Percentiles rank a stretch among this genome's conserved stretches.
phyloP scores from a whole-genome alignment of 768 basidiomycete genomes.

The Rhodosporidiobolus odoratus region DNA sequence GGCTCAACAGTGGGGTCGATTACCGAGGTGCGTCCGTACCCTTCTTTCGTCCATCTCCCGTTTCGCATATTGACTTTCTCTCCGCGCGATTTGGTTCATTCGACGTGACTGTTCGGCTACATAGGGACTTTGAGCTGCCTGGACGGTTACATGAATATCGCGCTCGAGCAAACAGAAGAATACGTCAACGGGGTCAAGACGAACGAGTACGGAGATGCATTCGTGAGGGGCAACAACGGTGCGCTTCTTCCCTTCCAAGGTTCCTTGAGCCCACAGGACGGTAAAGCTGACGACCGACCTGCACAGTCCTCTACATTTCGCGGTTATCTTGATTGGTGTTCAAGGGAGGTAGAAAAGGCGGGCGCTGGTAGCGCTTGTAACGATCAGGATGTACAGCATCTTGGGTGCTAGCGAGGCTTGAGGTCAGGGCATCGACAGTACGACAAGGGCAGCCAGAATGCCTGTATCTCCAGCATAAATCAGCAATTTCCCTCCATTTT shows the following conservation, averaged over 20 bases:
- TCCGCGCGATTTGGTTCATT: neutral
- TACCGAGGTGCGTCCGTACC: slow-evolving; percentile 77
- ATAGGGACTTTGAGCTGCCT: slow-evolving; percentile 86
- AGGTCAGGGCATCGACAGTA: no score
- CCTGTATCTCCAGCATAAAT: no score
- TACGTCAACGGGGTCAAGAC: slow-evolving; percentile 86
- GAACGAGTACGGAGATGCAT: slow-evolving; percentile 77
- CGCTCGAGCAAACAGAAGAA: slow-evolving; percentile 94
- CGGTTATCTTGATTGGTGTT: neutral
- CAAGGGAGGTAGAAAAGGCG: no score
- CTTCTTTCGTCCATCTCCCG: no score
- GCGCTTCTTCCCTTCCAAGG: neutral
- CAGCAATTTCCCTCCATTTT: no score
- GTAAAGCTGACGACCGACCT: neutral
- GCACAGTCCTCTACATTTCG: slow-evolving; percentile 69
- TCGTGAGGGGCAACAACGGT: slow-evolving; percentile 93
- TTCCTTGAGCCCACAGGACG: neutral
- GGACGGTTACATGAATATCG: slow-evolving; percentile 99
- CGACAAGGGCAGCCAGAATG: no score
- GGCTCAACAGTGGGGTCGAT: slow-evolving; percentile 85
- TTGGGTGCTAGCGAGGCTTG: no score
- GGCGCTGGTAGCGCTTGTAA: no score
- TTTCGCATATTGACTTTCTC: slow-evolving; percentile 1
- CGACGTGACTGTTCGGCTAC: neutral
- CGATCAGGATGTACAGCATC: no score